phyloP scores from a whole-genome alignment of 1,284 basidiomycete genomes.

The Ganoderma meredithae region DNA sequence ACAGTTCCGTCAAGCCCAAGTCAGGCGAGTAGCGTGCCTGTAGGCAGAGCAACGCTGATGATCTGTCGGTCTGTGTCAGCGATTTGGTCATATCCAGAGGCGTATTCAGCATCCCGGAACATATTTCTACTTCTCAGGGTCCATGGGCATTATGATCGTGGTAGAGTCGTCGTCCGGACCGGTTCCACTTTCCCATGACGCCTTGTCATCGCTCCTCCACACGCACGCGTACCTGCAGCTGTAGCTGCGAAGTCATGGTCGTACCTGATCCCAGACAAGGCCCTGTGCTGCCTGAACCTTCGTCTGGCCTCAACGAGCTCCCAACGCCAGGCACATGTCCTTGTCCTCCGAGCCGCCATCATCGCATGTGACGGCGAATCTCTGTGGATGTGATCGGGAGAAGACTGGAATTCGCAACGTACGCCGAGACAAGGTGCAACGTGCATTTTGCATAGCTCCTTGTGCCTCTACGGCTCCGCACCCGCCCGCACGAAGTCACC shows the following conservation, averaged over 20 bases:
- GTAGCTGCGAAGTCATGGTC: background rate
- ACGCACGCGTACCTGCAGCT: slow-evolving; percentile 1
- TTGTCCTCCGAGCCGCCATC: background rate
- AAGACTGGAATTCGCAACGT: slow-evolving; percentile 1
- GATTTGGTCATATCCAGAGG: background rate
- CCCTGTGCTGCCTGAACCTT: too few relatives aligned
- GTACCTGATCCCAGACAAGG: background rate
- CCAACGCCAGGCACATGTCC: slow-evolving; percentile 4
- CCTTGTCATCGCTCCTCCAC: background rate
- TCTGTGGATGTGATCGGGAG: background rate
- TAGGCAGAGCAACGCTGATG: background rate
- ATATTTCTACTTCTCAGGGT: background rate
- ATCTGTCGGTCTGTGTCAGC: slow-evolving; percentile 3
- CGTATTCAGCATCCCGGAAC: background rate
- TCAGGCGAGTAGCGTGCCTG: background rate
- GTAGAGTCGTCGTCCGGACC: background rate
- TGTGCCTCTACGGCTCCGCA: slow-evolving; percentile 11
- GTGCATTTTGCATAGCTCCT: slow-evolving; percentile 12
- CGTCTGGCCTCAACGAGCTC: background rate
- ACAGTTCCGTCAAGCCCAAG: background rate
- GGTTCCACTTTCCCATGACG: slow-evolving; percentile 6
- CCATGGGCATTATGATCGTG: background rate
- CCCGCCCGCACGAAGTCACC: slow-evolving; percentile 60
- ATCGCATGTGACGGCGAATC: background rate
- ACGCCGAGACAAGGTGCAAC: background rate